phyloP scores from a whole-genome alignment of 495 filamentous ascomycete genomes.

The Alectoria sarmentosa region DNA sequence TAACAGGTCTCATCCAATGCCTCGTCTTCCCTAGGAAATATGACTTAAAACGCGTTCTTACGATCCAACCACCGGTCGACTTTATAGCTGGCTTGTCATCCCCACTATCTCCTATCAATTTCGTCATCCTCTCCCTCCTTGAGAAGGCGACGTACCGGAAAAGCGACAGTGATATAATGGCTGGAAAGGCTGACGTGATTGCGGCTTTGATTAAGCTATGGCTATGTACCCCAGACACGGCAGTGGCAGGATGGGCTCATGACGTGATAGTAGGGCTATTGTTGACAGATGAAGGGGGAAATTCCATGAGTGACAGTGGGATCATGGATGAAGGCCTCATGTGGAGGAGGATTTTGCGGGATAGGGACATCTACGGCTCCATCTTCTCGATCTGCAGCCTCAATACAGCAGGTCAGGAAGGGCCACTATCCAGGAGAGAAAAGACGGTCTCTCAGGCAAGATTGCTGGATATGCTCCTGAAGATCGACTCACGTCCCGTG shows the following conservation, averaged over 20 bases:
- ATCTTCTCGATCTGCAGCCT: constrained; percentile 58
- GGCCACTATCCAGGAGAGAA: constrained; percentile 49
- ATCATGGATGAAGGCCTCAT: constrained; percentile 57
- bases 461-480: constrained; percentile 61
- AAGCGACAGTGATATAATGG: constrained; percentile 61
- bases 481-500: constrained; percentile 58
- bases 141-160: constrained; percentile 58
- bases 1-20: constrained; percentile 35
- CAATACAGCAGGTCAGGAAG: constrained; percentile 30
- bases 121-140: constrained; percentile 62
- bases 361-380: constrained; percentile 57
- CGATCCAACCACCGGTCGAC: constrained; percentile 41
- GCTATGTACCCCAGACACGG: constrained; percentile 63
- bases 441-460: constrained; percentile 73
- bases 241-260: constrained; percentile 63
- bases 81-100: constrained; percentile 49
- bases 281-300: constrained; percentile 46
- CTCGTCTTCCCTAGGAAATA: constrained; percentile 35
- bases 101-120: constrained; percentile 57
- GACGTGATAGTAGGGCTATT: constrained; percentile 63
- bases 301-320: constrained; percentile 28
- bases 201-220: constrained; percentile 57
- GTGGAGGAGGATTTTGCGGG: constrained; percentile 65
- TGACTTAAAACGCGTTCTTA: constrained; percentile 39
- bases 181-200: constrained; percentile 55